Conservation (phyloP, 345 rosid species). For the Adansonia digitata region DNA sequence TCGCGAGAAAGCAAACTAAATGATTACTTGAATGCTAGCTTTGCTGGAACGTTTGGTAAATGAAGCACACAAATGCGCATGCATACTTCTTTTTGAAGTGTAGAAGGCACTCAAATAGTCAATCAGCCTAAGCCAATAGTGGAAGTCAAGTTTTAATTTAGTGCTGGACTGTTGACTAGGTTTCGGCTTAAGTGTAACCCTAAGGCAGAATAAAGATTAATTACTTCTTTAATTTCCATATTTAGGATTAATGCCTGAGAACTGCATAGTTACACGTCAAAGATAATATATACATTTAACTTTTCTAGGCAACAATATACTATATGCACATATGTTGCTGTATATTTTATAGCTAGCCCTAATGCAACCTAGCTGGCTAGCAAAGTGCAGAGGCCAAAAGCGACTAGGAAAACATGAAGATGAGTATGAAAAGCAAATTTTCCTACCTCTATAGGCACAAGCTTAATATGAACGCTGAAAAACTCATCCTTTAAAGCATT, state of each 20-base stretch:
- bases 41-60: slow-evolving; percentile 44
- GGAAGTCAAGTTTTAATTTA: background rate
- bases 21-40: slow-evolving; percentile 27
- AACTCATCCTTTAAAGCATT: background rate
- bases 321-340: too few relatives aligned
- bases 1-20: slow-evolving; percentile 7
- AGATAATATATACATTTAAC: too few relatives aligned
- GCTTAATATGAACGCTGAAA: background rate
- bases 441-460: background rate
- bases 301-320: too few relatives aligned
- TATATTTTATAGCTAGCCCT: too few relatives aligned
- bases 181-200: too few relatives aligned
- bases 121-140: background rate
- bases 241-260: background rate
- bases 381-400: background rate
- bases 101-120: slow-evolving; percentile 36
- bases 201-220: background rate
- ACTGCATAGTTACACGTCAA: background rate
- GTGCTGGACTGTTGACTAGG: background rate
- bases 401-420: background rate
- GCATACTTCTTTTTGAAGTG: slow-evolving; percentile 17
- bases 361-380: background rate
- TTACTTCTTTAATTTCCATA: background rate
- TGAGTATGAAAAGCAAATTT: background rate
- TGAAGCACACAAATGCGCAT: background rate